Percentiles rank a stretch among this genome's conserved stretches.
Evolutionary conservation across 2,329 filamentous ascomycete genomes (phyloP).

Genomic region (Penicillium thymicola): DNA sequence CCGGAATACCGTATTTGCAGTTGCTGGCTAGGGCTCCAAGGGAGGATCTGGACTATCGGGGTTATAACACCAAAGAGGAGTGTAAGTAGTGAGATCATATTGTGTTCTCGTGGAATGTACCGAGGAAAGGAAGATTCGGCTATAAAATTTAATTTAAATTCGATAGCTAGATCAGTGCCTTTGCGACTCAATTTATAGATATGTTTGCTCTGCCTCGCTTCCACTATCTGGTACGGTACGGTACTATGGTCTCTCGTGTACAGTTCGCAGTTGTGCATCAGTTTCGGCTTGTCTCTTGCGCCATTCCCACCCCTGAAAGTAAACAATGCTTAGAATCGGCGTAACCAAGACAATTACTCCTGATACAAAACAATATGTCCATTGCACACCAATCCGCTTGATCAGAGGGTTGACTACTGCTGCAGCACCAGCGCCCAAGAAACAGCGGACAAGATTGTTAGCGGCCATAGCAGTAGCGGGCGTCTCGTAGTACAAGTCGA

Average conservation of each 20-base stretch:
- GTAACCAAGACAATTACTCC: slow-evolving; percentile 5
- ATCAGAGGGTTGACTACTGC: slow-evolving; percentile 26
- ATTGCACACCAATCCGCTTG: slow-evolving; percentile 9
- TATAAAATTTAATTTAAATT: background rate
- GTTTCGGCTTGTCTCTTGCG: slow-evolving; percentile 7
- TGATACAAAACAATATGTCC: slow-evolving; percentile 20
- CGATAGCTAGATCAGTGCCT: background rate
- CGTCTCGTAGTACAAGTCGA: slow-evolving; percentile 39
- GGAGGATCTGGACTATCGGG: background rate
- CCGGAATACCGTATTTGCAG: slow-evolving; percentile 21
- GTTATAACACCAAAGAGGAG: background rate
- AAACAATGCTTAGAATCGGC: slow-evolving; percentile 21
- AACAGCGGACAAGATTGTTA: slow-evolving; percentile 34
- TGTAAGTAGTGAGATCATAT: background rate
- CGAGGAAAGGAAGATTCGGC: too few relatives aligned
- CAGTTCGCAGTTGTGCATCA: background rate
- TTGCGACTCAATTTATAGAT: background rate
- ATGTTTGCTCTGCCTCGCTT: too few relatives aligned
- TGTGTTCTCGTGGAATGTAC: background rate
- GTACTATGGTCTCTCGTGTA: background rate
- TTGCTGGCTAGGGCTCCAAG: background rate
- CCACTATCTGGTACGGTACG: too few relatives aligned
- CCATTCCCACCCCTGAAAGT: slow-evolving; percentile 20
- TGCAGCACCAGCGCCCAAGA: slow-evolving; percentile 30
- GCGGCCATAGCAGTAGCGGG: slow-evolving; percentile 35